Percentiles rank a stretch among this genome's conserved stretches.
Evolutionary conservation across 108 stramenopile genomes (phyloP).

Genomic region (Hondaea fermentalgiana): DNA sequence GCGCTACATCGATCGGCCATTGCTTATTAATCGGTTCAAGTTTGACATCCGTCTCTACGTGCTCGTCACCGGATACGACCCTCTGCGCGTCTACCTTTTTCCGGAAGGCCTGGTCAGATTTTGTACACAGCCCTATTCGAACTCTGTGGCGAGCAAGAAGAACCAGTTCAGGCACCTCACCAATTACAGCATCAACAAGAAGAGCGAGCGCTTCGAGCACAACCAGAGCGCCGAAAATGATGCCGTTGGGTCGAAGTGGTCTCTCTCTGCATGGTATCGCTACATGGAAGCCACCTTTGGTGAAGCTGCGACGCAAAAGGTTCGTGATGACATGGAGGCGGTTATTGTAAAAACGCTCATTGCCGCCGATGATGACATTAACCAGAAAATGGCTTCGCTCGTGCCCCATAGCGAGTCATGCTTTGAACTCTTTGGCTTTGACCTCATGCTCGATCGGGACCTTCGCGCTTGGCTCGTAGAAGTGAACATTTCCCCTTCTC

Average conservation of each 20-base stretch:
- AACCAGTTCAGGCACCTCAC: constrained; percentile 42
- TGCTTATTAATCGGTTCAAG: constrained; percentile 66
- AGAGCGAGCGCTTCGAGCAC: constrained; percentile 31
- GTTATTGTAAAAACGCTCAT: constrained; percentile 55
- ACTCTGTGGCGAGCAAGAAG: neutral
- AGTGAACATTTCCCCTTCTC: constrained; percentile 63
- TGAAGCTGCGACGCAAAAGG: constrained; percentile 25
- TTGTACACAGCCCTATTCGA: constrained; percentile 21
- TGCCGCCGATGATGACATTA: constrained; percentile 53
- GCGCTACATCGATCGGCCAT: constrained; percentile 51
- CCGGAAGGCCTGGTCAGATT: constrained; percentile 30
- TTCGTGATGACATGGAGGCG: constrained; percentile 51
- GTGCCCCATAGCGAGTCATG: neutral
- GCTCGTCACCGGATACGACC: constrained; percentile 38
- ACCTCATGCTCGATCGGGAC: constrained; percentile 24
- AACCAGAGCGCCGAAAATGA: constrained; percentile 14
- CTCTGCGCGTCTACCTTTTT: constrained; percentile 18
- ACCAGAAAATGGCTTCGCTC: neutral
- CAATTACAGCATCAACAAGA: constrained; percentile 62
- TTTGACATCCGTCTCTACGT: constrained; percentile 67
- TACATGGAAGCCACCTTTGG: constrained; percentile 47
- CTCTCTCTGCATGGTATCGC: constrained; percentile 36
- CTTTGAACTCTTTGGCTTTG: constrained; percentile 31
- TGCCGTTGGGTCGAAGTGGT: constrained; percentile 53
- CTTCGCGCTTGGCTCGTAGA: constrained; percentile 14